Base-by-base conservation (phyloP, 495 filamentous ascomycete species). In the Neurospora sp. region DNA sequence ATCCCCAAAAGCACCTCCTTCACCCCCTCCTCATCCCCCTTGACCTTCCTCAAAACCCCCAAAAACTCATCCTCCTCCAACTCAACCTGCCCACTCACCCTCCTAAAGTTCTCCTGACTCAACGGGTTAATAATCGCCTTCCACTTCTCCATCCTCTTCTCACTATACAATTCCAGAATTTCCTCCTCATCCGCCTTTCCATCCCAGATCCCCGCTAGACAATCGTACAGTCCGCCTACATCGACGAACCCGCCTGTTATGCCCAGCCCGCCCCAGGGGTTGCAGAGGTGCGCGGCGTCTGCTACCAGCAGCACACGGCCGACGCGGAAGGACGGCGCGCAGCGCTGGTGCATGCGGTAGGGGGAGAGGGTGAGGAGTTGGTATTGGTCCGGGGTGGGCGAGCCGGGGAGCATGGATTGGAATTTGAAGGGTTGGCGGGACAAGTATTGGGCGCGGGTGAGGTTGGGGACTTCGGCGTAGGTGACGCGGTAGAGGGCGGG, bases 191-290 rank as follows among this genome's bases (percentile, higher is more conserved):
- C 86, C 2, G 87, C 85, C 40, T 81, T 78, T 1, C 84, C 84
- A n/a, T 85, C 82, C 76, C 85, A 84, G 41, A 90, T 86, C 2
- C 87, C 88, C 31, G 82, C 78, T 3, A 90, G 79, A 69, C 86
- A 86, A 71, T 90, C 88, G 70, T 81, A 87, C n/a, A 90, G 81
- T 1, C 84, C 84, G 35, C 87, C 87, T 2, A 89, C 82, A 71
- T 90, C 89, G 14, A 86, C 87, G 37, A 90, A 85, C 0, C 89
- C 89, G 12, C 88, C 88, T 0, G 88, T 90, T 61, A 90, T 84
- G 3, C 89, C 89, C 45, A 90, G 79, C 7, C 89, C 88, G 70
- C 89, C 89, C 76, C 82, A 86, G 3, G 87, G 87, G 78, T 88
- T 88, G 75, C 86, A 87, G 35, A 89, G 73, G 75, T 89, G 87